A percentile compares a stretch with the other conserved stretches of the same genome.
These are phyloP conservation scores for Mortierella sp. DNA, from an alignment of 371 early-diverging fungal species.

Conservation along the genomic window DNA sequence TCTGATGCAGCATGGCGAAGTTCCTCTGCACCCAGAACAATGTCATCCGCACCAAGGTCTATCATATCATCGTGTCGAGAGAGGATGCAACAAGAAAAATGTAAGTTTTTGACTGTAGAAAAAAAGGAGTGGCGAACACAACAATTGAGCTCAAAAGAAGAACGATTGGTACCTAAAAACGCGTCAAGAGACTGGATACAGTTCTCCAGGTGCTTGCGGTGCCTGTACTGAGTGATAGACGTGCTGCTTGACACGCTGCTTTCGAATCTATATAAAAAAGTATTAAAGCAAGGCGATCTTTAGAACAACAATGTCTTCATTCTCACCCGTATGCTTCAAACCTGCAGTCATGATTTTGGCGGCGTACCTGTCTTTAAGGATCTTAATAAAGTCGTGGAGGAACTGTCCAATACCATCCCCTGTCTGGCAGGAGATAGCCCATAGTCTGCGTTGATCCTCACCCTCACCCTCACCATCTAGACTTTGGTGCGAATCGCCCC, in stretches of 20 bases:
- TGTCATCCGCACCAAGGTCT: conserved; percentile 58
- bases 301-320: background rate
- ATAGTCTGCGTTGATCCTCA: conserved; percentile 29
- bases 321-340: background rate
- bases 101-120: no score
- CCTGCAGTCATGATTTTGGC: no score
- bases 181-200: conserved; percentile 67
- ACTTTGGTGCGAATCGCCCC: background rate
- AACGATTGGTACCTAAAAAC: conserved; percentile 64
- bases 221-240: conserved; percentile 82
- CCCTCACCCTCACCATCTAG: background rate
- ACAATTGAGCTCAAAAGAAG: background rate
- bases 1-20: conserved; percentile 78
- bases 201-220: conserved; percentile 76
- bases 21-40: conserved; percentile 86
- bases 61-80: background rate
- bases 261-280: conserved; percentile 63
- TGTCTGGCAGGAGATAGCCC: conserved; percentile 75
- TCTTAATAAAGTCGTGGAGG: conserved; percentile 65
- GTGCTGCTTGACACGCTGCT: conserved; percentile 57
- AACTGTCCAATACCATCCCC: conserved; percentile 71
- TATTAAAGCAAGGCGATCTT: background rate
- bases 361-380: conserved; percentile 65
- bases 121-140: background rate
- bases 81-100: background rate